Evolutionary conservation across 2,329 filamentous ascomycete species (phyloP), one percentile per base, ranked within the genome.

Genomic region (Calycina herbarum): DNA sequence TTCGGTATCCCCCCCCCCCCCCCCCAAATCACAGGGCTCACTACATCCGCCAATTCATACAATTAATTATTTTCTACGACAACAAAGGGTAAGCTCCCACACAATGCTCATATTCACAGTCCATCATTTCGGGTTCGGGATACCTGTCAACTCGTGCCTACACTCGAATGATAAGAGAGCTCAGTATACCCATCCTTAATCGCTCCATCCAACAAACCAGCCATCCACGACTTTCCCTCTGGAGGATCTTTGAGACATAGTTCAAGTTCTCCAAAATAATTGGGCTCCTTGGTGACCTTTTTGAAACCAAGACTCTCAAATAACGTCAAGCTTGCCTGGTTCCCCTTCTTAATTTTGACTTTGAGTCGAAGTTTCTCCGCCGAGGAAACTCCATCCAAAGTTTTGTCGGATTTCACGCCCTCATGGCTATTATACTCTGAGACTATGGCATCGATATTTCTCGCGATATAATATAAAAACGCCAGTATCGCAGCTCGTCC

Each of bases 211-310:
- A 27, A 54, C 10, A 54, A 54, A 3, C 48, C 20, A 13, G 27
- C 48, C 20, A 54, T 24, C 48, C 48, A 54, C n/a, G 48, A 54
- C 20, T 54, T 54, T 13, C 59, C 40, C 11, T 35, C 45, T n/a
- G 24, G 20, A 48, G 31, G 20, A 17, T 29, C 48, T 13, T 15
- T 48, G 10, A 62, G 29, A 17, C 38, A 33, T 5, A 90, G 73
- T 76, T 91, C 89, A 67, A 88, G 78, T 76, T 91, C 89, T 0
- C 87, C 87, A 79, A 91, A 91, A 76, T 86, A 90, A 76, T 88
- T 90, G 63, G 78, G 77, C 3, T 68, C 67, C 29, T 79, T 80
- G 0, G 74, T 74, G 8, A 81, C 77, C 73, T 80, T 84, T 63
- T 72, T 17, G 17, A 62, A 62, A 15, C 61, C 61, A 8, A 62